Conservation (phyloP, 306 rosid genomes). For the Ochetophila trinervis region DNA sequence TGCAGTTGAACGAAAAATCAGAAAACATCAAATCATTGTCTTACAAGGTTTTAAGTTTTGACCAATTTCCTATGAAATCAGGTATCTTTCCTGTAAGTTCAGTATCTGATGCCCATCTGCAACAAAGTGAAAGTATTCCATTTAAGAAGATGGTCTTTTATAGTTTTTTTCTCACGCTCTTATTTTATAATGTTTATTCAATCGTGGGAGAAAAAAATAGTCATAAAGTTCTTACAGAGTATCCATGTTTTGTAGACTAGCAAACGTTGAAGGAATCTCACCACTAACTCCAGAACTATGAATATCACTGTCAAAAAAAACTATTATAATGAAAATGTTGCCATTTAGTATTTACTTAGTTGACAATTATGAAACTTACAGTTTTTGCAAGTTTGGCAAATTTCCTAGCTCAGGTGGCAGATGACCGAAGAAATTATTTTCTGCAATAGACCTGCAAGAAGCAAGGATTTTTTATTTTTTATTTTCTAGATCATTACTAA, state of each 20-base stretch:
- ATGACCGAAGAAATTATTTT: conserved; percentile 70
- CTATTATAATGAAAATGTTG: background rate
- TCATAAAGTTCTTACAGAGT: conserved; percentile 47
- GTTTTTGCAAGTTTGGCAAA: conserved; percentile 38
- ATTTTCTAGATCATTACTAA: too few relatives aligned
- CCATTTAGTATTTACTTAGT: too few relatives aligned
- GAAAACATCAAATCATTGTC: conserved; percentile 14
- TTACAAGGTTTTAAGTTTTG: conserved; percentile 61
- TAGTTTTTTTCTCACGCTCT: background rate
- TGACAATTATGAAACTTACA: conserved; percentile 40
- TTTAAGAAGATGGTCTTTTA: background rate
- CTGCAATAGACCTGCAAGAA: conserved; percentile 37
- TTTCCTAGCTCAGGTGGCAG: conserved; percentile 72
- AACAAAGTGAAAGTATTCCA: conserved; percentile 18
- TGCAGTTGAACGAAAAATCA: too few relatives aligned
- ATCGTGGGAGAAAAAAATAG: conserved; percentile 1
- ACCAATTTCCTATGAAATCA: conserved; percentile 68
- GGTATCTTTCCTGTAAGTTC: conserved; percentile 65
- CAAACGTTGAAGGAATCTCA: conserved; percentile 68
- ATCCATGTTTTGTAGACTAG: conserved; percentile 40
- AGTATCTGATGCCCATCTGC: conserved; percentile 69
- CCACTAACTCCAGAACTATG: conserved; percentile 78
- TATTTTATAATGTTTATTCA: background rate
- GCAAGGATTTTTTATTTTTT: too few relatives aligned
- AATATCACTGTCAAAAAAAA: conserved; percentile 48